Evolutionary conservation across 768 basidiomycete genomes (phyloP), one percentile per base, ranked within the genome.

Genomic region (Suillus paluster): DNA sequence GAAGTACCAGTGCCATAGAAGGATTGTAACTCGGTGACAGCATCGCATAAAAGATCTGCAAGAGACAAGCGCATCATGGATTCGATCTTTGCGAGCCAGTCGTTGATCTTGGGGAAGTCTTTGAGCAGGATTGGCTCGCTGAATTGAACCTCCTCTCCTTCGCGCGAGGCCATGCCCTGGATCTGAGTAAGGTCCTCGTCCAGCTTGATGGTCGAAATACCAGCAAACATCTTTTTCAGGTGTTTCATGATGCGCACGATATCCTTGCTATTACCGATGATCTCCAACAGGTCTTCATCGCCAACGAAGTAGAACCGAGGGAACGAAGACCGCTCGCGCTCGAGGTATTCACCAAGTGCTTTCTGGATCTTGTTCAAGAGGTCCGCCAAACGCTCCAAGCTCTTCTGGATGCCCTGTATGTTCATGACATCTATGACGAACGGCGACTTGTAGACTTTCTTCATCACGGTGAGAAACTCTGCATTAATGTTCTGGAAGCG

Each of bases 201-300:
- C 30, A 99, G 83, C 68, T 80, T 83, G 67, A 99, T 83, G 0
- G 95, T 95, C 1, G 95, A 90, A 42, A 99, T 90, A 30, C 97
- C 97, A 23, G 97, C 97, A 77, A 99, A 99, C 97, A 99, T 99
- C 84, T 99, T 99, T 82, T 98, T 99, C 63, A 99, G 83, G 79
- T 99, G 97, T 69, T 99, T 99, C 94, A 97, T 95, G 76, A 99
- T 93, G 42, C 97, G 91, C 48, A 95, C 78, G 67, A 99, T 97
- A 71, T 99, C 96, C 76, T 98, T 99, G 84, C 95, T 97, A 80
- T 99, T 99, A 65, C 97, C 97, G 66, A 99, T 99, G 69, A 99
- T 99, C 76, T 99, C 97, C 64, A 99, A 83, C 63, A 99, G 79
- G 73, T 99, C 97, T 73, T 99, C 97, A 77, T 99, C 97, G 69